phyloP scores from a whole-genome alignment of 2,329 filamentous ascomycete species.

The Nannizziopsis barbatae region DNA sequence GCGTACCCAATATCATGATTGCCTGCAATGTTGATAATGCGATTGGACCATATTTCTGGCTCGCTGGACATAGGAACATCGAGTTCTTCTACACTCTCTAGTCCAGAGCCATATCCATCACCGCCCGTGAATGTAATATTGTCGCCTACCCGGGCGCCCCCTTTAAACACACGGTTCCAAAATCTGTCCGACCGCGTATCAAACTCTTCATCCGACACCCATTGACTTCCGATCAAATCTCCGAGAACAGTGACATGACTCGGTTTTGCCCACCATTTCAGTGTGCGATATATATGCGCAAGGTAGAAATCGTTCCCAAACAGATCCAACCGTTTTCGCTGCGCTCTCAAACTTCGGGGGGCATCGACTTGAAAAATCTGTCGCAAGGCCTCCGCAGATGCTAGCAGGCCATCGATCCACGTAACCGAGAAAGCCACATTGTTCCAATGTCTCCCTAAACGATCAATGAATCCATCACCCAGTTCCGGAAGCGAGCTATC shows the following conservation, averaged over 20 bases:
- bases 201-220: slow-evolving; percentile 83
- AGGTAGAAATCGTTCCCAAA: slow-evolving; percentile 92
- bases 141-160: slow-evolving; percentile 50
- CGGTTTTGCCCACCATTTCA: slow-evolving; percentile 73
- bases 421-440: slow-evolving; percentile 15
- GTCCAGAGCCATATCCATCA: slow-evolving; percentile 30
- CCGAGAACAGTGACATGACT: slow-evolving; percentile 84
- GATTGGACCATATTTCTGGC: slow-evolving; percentile 53
- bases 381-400: slow-evolving; percentile 18
- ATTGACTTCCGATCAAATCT: slow-evolving; percentile 87
- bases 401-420: slow-evolving; percentile 5
- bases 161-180: slow-evolving; percentile 70
- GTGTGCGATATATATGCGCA: slow-evolving; percentile 75
- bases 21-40: slow-evolving; percentile 79
- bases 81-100: slow-evolving; percentile 15
- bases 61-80: slow-evolving; percentile 31
- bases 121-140: slow-evolving; percentile 28
- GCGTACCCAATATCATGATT: slow-evolving; percentile 97
- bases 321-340: slow-evolving; percentile 73
- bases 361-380: slow-evolving; percentile 54
- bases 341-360: slow-evolving; percentile 52
- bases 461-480: slow-evolving; percentile 36
- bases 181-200: slow-evolving; percentile 58
- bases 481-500: slow-evolving; percentile 63
- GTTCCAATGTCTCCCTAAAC: slow-evolving; percentile 31